phyloP scores from a whole-genome alignment of 495 filamentous ascomycete genomes.

The Neurospora sp. region DNA sequence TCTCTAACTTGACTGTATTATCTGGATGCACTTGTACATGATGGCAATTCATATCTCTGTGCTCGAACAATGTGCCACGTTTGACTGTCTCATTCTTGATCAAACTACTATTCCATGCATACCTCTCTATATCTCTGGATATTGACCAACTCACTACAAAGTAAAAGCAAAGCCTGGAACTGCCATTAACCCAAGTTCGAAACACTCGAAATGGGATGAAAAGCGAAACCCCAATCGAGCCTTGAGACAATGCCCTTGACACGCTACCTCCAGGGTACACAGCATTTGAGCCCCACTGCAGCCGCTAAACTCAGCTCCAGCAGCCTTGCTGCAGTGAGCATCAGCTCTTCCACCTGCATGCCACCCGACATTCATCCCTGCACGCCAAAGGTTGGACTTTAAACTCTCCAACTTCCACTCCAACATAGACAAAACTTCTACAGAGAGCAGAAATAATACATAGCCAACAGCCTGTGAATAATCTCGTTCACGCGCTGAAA shows the following conservation, averaged over 20 bases:
- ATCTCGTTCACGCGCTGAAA: not conserved
- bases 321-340: not conserved
- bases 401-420: not conserved
- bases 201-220: not conserved
- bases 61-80: not conserved
- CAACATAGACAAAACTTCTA: not conserved
- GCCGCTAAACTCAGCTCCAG: not conserved
- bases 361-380: not conserved
- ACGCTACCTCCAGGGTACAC: not conserved
- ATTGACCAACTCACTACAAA: not conserved
- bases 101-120: not conserved
- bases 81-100: not conserved
- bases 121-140: no score
- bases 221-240: not conserved
- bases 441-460: not conserved
- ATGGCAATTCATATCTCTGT: not conserved
- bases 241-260: not conserved
- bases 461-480: not conserved
- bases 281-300: not conserved
- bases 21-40: not conserved
- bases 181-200: not conserved
- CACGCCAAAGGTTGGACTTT: not conserved
- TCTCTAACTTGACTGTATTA: not conserved
- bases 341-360: not conserved
- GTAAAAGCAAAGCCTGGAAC: not conserved